Evolutionary conservation across 371 early-diverging fungal genomes (phyloP).

Genomic region (Mucor racemosus): DNA sequence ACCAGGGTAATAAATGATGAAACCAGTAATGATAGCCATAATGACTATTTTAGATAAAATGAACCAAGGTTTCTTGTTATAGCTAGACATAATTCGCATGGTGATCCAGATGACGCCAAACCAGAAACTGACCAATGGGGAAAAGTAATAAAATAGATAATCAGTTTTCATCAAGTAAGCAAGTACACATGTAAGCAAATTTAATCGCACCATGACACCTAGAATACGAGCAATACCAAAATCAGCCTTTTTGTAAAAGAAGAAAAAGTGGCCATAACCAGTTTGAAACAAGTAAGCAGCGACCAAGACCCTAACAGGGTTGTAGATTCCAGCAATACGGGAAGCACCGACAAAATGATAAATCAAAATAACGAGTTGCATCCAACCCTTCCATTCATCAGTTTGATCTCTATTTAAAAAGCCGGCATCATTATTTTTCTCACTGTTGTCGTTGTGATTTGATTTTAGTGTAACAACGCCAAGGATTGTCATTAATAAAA

Average conservation of each 20-base stretch:
- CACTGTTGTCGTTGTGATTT: conserved; percentile 40
- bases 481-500: conserved; percentile 38
- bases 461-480: conserved; percentile 56
- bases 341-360: conserved; percentile 78
- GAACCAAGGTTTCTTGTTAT: conserved; percentile 50
- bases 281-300: conserved; percentile 82
- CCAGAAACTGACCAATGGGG: conserved; percentile 76
- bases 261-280: conserved; percentile 79
- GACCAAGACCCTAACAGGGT: conserved; percentile 71
- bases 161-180: conserved; percentile 70
- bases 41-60: conserved; percentile 57
- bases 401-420: conserved; percentile 77
- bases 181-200: conserved; percentile 68
- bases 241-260: conserved; percentile 71
- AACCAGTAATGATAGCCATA: conserved; percentile 41
- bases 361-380: conserved; percentile 78
- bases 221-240: conserved; percentile 65
- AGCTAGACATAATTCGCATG: conserved; percentile 57
- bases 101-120: conserved; percentile 69
- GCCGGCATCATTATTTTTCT: conserved; percentile 54
- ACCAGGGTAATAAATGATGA: conserved; percentile 47
- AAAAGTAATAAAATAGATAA: conserved; percentile 77
- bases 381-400: conserved; percentile 90
- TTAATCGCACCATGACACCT: conserved; percentile 68
- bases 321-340: conserved; percentile 66